Percentiles rank a stretch among this genome's conserved stretches.
These are phyloP conservation scores for Pseudogymnoascus sp. DNA, from an alignment of 2,329 filamentous ascomycete genomes.

Conservation along the genomic window DNA sequence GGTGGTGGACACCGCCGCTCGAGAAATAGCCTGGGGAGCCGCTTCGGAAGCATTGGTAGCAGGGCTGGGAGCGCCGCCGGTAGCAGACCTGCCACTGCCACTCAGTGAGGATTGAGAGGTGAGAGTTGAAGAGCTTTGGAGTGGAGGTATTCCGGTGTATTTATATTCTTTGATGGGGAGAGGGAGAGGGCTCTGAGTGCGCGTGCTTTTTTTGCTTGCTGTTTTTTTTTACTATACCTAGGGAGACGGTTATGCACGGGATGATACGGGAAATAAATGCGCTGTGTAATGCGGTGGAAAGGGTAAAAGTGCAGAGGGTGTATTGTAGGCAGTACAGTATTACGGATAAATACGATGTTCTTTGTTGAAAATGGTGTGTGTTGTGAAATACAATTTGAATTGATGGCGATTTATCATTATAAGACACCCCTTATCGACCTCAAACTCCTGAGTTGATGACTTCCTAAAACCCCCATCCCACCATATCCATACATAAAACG, in stretches of 20 bases:
- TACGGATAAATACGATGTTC: not conserved
- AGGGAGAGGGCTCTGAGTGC: not conserved
- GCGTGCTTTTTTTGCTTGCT: not conserved
- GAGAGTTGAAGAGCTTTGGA: not conserved
- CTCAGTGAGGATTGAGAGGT: not conserved
- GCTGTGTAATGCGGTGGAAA: constrained; percentile 1
- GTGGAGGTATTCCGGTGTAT: not conserved
- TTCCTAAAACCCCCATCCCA: not conserved
- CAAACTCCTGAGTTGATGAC: not conserved
- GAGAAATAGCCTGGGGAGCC: not conserved
- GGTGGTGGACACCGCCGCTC: not conserved
- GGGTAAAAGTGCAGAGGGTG: not conserved
- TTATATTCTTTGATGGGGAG: not conserved
- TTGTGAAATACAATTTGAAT: not conserved
- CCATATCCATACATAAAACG: not conserved
- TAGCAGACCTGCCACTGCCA: not conserved
- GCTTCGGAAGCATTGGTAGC: not conserved
- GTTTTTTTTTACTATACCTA: constrained; percentile 2
- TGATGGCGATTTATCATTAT: not conserved
- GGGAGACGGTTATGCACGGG: not conserved
- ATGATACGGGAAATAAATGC: not conserved
- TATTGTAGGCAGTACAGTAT: not conserved
- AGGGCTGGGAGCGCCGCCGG: not conserved
- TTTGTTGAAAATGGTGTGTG: not conserved
- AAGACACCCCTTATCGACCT: not conserved